These are phyloP conservation scores for Terana coerulea DNA, from an alignment of 768 basidiomycete genomes.

Conservation along the genomic window DNA sequence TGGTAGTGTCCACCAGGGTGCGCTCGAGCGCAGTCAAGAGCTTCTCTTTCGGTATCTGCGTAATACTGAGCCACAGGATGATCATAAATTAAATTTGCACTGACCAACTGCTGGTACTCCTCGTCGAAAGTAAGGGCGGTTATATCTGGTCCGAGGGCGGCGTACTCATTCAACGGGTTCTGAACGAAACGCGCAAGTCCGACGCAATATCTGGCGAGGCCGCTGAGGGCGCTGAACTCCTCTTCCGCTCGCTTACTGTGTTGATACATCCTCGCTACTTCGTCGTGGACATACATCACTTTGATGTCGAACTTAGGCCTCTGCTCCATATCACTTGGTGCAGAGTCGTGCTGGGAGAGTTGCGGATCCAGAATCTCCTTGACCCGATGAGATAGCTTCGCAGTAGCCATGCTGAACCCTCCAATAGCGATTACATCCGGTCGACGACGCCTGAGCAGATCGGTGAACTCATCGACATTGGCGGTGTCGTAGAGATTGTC, in stretches of 20 bases:
- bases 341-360: neutral
- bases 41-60: slow-evolving; percentile 50
- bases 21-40: slow-evolving; percentile 78
- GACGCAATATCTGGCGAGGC: slow-evolving; percentile 86
- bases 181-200: slow-evolving; percentile 92
- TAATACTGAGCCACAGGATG: neutral
- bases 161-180: slow-evolving; percentile 92
- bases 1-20: slow-evolving; percentile 84
- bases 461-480: slow-evolving; percentile 68
- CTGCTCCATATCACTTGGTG: slow-evolving; percentile 17
- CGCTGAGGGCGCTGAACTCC: slow-evolving; percentile 77
- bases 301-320: slow-evolving; percentile 46
- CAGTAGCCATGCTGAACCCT: slow-evolving; percentile 81
- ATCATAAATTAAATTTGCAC: slow-evolving; percentile 1
- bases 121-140: slow-evolving; percentile 80
- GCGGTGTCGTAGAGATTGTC: slow-evolving; percentile 80
- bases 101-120: slow-evolving; percentile 76
- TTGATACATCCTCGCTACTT: slow-evolving; percentile 92
- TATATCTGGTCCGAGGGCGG: slow-evolving; percentile 83
- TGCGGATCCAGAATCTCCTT: slow-evolving; percentile 47
- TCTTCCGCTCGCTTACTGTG: slow-evolving; percentile 80
- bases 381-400: slow-evolving; percentile 61
- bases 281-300: slow-evolving; percentile 83
- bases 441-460: slow-evolving; percentile 75
- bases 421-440: slow-evolving; percentile 89